Conservation (phyloP, 139 green algal species). For the Closterium sp. region DNA sequence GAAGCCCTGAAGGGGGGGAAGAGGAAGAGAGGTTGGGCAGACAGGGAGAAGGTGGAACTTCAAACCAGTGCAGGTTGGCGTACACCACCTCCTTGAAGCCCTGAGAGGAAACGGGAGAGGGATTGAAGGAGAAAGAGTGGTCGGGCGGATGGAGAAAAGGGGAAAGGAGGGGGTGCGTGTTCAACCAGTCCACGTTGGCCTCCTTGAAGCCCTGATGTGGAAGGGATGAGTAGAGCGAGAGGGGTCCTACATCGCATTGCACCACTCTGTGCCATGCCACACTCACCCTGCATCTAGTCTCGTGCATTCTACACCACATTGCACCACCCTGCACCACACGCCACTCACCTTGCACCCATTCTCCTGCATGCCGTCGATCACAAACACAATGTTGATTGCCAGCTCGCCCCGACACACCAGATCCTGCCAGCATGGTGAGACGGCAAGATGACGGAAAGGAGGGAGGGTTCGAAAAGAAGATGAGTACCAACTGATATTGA, state of each 20-base stretch:
- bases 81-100: too few species aligned
- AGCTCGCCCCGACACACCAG: slow-evolving; percentile 50
- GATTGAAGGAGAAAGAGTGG: too few species aligned
- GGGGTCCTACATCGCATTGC: neutral
- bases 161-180: neutral
- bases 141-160: too few species aligned
- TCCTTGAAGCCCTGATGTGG: neutral
- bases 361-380: slow-evolving; percentile 91
- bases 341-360: slow-evolving; percentile 63
- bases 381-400: slow-evolving; percentile 86
- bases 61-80: too few species aligned
- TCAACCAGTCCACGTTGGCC: neutral
- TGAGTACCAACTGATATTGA: neutral
- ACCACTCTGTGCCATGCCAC: neutral
- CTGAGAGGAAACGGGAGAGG: too few species aligned
- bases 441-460: neutral
- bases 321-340: neutral
- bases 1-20: too few species aligned
- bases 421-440: neutral
- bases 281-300: slow-evolving; percentile 67
- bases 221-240: neutral
- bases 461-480: neutral
- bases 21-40: too few species aligned
- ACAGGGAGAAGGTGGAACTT: too few species aligned
- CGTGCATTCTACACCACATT: slow-evolving; percentile 77